These are phyloP conservation scores for Reticulascus tulasneorum DNA, from an alignment of 2,329 filamentous ascomycete genomes.

Conservation along the genomic window DNA sequence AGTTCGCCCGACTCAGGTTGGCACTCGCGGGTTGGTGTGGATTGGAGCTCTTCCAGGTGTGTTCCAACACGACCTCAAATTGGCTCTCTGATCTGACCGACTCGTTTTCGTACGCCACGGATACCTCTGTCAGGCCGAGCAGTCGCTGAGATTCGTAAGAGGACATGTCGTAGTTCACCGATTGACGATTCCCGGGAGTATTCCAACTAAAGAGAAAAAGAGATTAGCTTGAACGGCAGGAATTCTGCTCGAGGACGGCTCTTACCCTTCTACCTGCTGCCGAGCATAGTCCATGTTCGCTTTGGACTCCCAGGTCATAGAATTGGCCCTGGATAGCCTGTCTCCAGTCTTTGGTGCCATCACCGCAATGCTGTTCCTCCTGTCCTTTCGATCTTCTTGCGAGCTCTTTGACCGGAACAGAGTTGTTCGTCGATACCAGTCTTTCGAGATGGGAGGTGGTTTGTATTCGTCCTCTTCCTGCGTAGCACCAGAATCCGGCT, in stretches of 20 bases:
- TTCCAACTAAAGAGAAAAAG: conserved; percentile 24
- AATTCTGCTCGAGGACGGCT: no score
- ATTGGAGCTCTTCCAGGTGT: conserved; percentile 33
- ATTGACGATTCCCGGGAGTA: conserved; percentile 28
- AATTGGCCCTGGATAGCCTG: conserved; percentile 13
- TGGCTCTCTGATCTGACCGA: conserved; percentile 30
- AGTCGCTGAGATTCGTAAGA: conserved; percentile 44
- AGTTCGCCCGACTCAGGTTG: conserved; percentile 35
- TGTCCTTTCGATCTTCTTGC: conserved; percentile 5
- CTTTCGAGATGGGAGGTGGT: conserved; percentile 2
- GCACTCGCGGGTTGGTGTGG: conserved; percentile 21
- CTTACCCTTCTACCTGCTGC: conserved; percentile 13
- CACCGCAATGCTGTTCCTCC: conserved; percentile 3
- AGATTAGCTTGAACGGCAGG: conserved; percentile 1
- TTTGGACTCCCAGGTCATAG: conserved; percentile 15
- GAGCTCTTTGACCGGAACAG: conserved; percentile 16
- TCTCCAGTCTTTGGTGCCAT: conserved; percentile 8
- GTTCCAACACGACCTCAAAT: conserved; percentile 25
- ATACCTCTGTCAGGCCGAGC: conserved; percentile 33
- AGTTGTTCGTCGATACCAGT: conserved; percentile 13
- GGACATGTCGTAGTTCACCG: conserved; percentile 38
- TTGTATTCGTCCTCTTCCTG: no score
- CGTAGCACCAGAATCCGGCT: conserved; percentile 5
- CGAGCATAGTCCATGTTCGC: conserved; percentile 14
- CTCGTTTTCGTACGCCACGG: conserved; percentile 24